Evolutionary conservation across 176 grass and related monocot genomes (phyloP).

Genomic region (Secale cereale): DNA sequence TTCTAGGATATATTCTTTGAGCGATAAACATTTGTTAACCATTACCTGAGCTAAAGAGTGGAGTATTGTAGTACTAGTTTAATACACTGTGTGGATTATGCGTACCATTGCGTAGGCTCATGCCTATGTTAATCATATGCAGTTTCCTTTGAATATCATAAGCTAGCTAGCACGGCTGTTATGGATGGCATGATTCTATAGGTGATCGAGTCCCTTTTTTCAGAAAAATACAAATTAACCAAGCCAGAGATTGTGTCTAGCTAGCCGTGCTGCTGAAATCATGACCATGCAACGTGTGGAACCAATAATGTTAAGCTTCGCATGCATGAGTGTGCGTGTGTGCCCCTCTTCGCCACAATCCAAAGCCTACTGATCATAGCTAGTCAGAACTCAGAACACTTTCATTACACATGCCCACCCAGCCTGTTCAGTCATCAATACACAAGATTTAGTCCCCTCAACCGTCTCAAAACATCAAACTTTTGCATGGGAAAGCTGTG

Average conservation of each 20-base stretch:
- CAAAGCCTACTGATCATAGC: conserved; percentile 16
- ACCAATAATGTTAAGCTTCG: background rate
- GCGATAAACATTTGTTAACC: background rate
- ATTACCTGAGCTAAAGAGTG: background rate
- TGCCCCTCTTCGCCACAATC: background rate
- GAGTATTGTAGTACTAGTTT: background rate
- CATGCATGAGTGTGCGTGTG: background rate
- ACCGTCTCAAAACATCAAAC: background rate
- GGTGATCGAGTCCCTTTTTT: background rate
- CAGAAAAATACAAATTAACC: background rate
- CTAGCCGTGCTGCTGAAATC: background rate
- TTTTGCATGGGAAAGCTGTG: background rate
- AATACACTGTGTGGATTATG: background rate
- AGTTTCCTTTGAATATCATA: background rate
- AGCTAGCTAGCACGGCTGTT: background rate
- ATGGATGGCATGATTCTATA: conserved; percentile 11
- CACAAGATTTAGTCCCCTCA: background rate
- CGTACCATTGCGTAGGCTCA: background rate
- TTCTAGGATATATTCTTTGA: background rate
- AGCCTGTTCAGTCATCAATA: conserved; percentile 16
- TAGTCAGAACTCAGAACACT: conserved; percentile 17
- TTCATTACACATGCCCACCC: conserved; percentile 23
- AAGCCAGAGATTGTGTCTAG: background rate
- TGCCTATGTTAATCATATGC: background rate
- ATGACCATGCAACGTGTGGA: background rate